Base-by-base conservation (phyloP, 2,329 filamentous ascomycete species). In the Aspergillus ochraceus region DNA sequence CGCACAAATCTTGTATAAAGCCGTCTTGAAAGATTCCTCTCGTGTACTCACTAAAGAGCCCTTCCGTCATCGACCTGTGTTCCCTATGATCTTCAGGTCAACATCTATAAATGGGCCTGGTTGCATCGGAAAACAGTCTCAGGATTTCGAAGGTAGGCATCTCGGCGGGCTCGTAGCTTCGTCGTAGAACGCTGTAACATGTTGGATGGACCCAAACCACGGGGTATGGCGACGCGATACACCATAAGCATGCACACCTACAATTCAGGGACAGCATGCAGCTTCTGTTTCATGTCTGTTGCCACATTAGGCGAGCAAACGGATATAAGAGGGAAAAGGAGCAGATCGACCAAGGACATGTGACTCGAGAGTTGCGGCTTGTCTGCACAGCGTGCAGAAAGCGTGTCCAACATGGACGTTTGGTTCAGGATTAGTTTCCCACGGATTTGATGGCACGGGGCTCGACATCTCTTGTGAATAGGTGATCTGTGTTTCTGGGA, bases 331-430 rank as follows among this genome's bases (percentile, higher is more conserved):
- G 5, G 39, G n/a, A 11, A 45, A 11, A 14, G 20, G 2, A 29
- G 2, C 8, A 17, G 22, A 54, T 42, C 9, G 47, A 61, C 50
- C 53, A n/a, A 56, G 20, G 4, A 61, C 47, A 14, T 47, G 10
- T 46, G 49, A 32, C 10, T 49, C 32, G 30, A 26, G 3, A 39
- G 14, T 24, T 30, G 57, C 3, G 30, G 32, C 1, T 45, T 56
- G 45, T 17, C 45, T 59, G 49, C 60, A 61, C 11, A 61, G 49
- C 11, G 54, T 3, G 12, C 60, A 61, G 39, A 49, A 29, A 52
- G 36, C 26, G 19, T 20, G 19, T 20, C 26, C 29, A 22, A 54
- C 9, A 6, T 55, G 46, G 4, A 54, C 14, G 1, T 58, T 22
- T 62, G 2, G 6, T 29, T 29, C 26, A 24, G 1, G 24, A 24